Percentiles rank a stretch among this genome's conserved stretches.
Conservation (phyloP, 331 rosid genomes). For the Rosa hybrid region DNA sequence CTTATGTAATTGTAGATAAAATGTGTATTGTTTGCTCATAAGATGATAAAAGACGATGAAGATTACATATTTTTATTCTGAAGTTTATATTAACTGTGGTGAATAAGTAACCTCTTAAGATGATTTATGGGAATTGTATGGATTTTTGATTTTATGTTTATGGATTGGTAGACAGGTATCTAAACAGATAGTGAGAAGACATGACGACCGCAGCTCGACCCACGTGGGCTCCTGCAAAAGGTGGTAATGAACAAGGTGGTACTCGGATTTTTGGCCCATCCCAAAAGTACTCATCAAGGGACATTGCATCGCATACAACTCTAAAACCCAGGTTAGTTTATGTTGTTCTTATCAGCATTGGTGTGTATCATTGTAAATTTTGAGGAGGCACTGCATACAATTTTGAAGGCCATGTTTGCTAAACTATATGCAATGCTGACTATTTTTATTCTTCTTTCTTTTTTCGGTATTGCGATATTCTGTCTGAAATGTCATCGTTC, state of each 20-base stretch:
- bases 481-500: no score
- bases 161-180: neutral
- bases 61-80: neutral
- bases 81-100: neutral
- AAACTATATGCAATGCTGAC: no score
- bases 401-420: neutral
- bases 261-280: slow-evolving; percentile 95
- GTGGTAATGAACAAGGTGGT: slow-evolving; percentile 98
- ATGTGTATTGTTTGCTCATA: neutral
- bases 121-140: neutral
- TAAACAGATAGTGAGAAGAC: neutral
- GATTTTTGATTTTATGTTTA: neutral
- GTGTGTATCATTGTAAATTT: neutral
- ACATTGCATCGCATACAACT: slow-evolving; percentile 82
- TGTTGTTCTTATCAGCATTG: neutral
- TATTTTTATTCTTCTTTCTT: no score
- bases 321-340: slow-evolving; percentile 69
- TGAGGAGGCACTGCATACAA: no score
- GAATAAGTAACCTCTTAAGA: neutral
- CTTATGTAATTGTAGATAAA: neutral
- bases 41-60: neutral
- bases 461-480: no score
- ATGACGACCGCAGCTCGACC: slow-evolving; percentile 99
- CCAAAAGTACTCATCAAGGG: slow-evolving; percentile 89
- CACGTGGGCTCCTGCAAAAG: slow-evolving; percentile 99